These are phyloP conservation scores for Zalerion maritima DNA, from an alignment of 495 filamentous ascomycete genomes.

Conservation along the genomic window DNA sequence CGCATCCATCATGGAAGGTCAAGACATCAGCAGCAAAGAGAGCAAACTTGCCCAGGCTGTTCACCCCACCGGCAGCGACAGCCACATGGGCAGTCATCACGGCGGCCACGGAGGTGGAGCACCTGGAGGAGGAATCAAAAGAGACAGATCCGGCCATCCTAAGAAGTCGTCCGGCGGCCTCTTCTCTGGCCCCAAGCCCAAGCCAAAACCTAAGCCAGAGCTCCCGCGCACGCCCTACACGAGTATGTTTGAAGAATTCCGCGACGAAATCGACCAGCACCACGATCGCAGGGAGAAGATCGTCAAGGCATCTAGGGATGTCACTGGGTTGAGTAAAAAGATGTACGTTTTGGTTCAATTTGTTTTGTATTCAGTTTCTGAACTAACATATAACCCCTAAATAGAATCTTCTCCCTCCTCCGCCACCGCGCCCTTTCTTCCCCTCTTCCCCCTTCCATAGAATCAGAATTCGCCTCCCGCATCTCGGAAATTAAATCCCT, in stretches of 20 bases:
- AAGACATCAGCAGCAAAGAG: too few species aligned
- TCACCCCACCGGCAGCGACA: too few species aligned
- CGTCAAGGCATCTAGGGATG: constrained; percentile 77
- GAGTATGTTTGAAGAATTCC: constrained; percentile 72
- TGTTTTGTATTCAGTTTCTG: constrained; percentile 2
- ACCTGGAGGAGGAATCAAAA: constrained; percentile 44
- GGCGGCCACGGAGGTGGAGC: too few species aligned
- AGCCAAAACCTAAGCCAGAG: constrained; percentile 9
- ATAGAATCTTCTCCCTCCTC: constrained; percentile 84
- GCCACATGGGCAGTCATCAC: too few species aligned
- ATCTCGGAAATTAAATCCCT: constrained; percentile 51
- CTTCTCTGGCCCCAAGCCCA: constrained; percentile 12
- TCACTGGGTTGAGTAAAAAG: constrained; percentile 92
- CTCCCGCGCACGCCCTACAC: constrained; percentile 36
- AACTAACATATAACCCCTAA: constrained; percentile 2
- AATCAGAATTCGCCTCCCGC: constrained; percentile 47
- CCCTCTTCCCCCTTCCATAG: constrained; percentile 48
- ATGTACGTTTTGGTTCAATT: constrained; percentile 44
- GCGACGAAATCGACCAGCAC: constrained; percentile 81
- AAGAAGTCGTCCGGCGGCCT: constrained; percentile 19
- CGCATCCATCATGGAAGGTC: too few species aligned
- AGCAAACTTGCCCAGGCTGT: too few species aligned
- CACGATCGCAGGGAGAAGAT: constrained; percentile 83
- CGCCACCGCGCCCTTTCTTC: constrained; percentile 36
- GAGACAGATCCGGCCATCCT: constrained; percentile 44